Conservation (phyloP, 257 asterid genomes). For the Henckelia pumila region DNA sequence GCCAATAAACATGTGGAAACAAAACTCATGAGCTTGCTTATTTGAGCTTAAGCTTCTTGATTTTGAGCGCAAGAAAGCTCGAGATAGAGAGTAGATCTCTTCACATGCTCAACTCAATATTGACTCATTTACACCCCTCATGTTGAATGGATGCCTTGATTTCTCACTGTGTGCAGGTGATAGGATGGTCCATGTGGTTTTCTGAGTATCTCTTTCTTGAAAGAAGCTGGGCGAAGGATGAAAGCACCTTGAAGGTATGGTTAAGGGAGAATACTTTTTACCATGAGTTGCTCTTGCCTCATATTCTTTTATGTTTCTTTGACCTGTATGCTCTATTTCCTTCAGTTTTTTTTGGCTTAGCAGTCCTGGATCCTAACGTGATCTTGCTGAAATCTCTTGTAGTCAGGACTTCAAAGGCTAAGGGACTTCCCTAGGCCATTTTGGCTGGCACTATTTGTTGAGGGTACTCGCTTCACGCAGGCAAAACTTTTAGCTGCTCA, state of each 20-base stretch:
- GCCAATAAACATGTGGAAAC: neutral
- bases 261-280: slow-evolving; percentile 7
- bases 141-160: slow-evolving; percentile 8
- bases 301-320: neutral
- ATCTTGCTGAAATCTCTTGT: slow-evolving; percentile 34
- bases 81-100: neutral
- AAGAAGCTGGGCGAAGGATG: slow-evolving; percentile 96
- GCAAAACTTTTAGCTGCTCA: slow-evolving; percentile 95
- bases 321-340: neutral
- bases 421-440: slow-evolving; percentile 83
- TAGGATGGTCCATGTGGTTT: slow-evolving; percentile 99
- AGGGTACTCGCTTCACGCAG: slow-evolving; percentile 94
- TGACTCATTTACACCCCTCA: neutral
- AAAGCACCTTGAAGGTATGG: slow-evolving; percentile 73
- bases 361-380: slow-evolving; percentile 20
- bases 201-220: slow-evolving; percentile 93
- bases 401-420: slow-evolving; percentile 73
- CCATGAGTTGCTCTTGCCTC: slow-evolving; percentile 2
- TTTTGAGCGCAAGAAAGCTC: neutral
- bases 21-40: too few relatives aligned
- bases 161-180: slow-evolving; percentile 55
- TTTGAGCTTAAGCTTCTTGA: neutral
- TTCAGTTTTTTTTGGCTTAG: slow-evolving; percentile 16
- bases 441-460: slow-evolving; percentile 94
- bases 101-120: neutral